Percentiles rank a stretch among this genome's conserved stretches.
Evolutionary conservation across 352 stramenopile species (phyloP).

Genomic region (Globisporangium irregulare): DNA sequence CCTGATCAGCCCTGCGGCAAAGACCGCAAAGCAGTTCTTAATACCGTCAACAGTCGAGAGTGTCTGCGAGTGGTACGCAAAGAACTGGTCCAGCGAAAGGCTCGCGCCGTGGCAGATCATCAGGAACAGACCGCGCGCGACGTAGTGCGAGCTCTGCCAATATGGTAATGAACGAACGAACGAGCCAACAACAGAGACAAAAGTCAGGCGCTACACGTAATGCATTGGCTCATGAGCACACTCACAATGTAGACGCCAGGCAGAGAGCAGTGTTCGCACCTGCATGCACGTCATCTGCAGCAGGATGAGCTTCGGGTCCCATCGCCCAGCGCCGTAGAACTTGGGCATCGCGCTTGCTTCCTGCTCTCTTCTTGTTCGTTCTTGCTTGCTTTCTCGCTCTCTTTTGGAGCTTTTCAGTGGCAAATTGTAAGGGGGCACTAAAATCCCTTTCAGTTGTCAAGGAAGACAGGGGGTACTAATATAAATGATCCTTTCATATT

Average conservation of each 20-base stretch:
- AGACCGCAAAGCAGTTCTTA: conserved; percentile 77
- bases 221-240: neutral
- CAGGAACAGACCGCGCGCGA: conserved; percentile 68
- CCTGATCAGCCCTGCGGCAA: conserved; percentile 54
- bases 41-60: conserved; percentile 72
- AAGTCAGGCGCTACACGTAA: conserved; percentile 2
- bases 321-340: conserved; percentile 78
- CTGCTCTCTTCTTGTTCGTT: conserved; percentile 1
- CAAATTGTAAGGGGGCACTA: neutral
- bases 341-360: conserved; percentile 50
- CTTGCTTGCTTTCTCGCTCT: neutral
- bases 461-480: neutral
- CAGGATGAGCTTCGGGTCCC: conserved; percentile 86
- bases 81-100: conserved; percentile 80
- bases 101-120: conserved; percentile 67
- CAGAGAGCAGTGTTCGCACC: conserved; percentile 26
- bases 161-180: neutral
- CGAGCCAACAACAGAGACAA: neutral
- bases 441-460: neutral
- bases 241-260: neutral
- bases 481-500: neutral
- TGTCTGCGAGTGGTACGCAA: conserved; percentile 79
- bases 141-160: conserved; percentile 74
- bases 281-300: conserved; percentile 88
- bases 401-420: neutral